Base-by-base conservation (phyloP, 768 basidiomycete species). In the Hydnomerulius pinastri region DNA sequence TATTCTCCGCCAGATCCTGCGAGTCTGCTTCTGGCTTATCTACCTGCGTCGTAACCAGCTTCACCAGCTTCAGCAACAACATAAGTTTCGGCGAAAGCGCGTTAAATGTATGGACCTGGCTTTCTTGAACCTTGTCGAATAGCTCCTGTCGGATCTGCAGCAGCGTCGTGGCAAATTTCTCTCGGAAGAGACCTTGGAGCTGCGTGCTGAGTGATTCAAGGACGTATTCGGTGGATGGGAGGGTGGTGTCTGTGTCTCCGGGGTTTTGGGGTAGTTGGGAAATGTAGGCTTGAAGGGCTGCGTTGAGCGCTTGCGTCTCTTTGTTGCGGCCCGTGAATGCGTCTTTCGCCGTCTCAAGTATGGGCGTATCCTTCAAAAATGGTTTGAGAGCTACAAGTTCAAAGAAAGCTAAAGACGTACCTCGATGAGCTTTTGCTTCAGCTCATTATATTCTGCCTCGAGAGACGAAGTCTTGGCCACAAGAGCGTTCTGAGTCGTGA, bases 221-320 rank as follows among this genome's bases (percentile, higher is more conserved):
- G 42, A 69, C 56, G 51, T 69, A 71, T 29, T 71, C 63, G 4
- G 52, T 43, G 17, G 69, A 61, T 7, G 64, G 66, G 40, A 65
- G 49, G 32, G 60, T 48, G 17, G 46, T 40, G 44, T 38, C 18
- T 23, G 48, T 28, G 35, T 55, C 47, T 18, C 48, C 25, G 13
- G 49, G 13, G n/a, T n/a, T n/a, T n/a, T n/a, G n/a, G 3, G 69
- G 50, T 33, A 50, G 39, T 55, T 70, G 69, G 37, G 67, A 57
- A 41, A 69, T 65, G 29, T 59, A 69, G 25, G 69, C 67, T 36
- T 62, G 63, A 8, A 69, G 23, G 10, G 69, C 67, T 42, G 63
- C 59, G 2, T 61, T 59, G 39, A 69, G 54, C 3, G 69, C 67
- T n/a, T 67, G 57, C 4, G 60, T 52, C 48, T 71, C 61, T 44